Conservation (phyloP, 2,329 filamentous ascomycete species). For the Alternaria conjuncta region DNA sequence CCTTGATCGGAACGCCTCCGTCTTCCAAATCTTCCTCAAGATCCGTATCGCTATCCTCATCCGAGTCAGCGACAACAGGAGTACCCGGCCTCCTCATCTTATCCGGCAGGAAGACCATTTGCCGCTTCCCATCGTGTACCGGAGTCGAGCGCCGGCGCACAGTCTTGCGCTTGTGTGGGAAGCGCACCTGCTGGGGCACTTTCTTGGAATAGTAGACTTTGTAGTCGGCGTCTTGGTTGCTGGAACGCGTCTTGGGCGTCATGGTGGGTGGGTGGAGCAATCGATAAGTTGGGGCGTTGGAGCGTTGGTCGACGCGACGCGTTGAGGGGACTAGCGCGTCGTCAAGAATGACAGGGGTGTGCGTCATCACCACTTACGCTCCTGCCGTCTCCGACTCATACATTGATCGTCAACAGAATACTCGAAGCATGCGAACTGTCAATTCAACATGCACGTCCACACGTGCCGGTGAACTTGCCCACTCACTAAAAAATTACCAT, state of each 20-base stretch:
- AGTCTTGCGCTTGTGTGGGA: slow-evolving; percentile 37
- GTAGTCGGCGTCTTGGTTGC: slow-evolving; percentile 31
- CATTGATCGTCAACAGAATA: background rate
- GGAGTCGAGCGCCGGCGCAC: slow-evolving; percentile 29
- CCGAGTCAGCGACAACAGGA: slow-evolving; percentile 18
- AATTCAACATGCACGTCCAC: background rate
- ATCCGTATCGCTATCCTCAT: slow-evolving; percentile 15
- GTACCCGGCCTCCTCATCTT: slow-evolving; percentile 26
- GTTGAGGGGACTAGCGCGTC: slow-evolving; percentile 28
- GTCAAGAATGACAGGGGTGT: background rate
- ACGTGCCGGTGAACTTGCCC: background rate
- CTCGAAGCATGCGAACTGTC: background rate
- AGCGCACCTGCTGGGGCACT: slow-evolving; percentile 35
- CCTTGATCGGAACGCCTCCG: background rate
- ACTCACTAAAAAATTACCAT: background rate
- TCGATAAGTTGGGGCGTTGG: background rate
- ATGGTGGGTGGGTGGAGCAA: slow-evolving; percentile 23
- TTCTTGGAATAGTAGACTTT: slow-evolving; percentile 44
- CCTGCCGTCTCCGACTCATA: background rate
- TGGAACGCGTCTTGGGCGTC: slow-evolving; percentile 36
- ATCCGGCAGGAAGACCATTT: slow-evolving; percentile 40
- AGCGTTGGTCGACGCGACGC: slow-evolving; percentile 22
- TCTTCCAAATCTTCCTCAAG: slow-evolving; percentile 10
- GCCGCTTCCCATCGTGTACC: slow-evolving; percentile 29
- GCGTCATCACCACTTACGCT: slow-evolving; percentile 6